Conservation (phyloP, 2,329 filamentous ascomycete species). For the Phaeoacremonium minimum region DNA sequence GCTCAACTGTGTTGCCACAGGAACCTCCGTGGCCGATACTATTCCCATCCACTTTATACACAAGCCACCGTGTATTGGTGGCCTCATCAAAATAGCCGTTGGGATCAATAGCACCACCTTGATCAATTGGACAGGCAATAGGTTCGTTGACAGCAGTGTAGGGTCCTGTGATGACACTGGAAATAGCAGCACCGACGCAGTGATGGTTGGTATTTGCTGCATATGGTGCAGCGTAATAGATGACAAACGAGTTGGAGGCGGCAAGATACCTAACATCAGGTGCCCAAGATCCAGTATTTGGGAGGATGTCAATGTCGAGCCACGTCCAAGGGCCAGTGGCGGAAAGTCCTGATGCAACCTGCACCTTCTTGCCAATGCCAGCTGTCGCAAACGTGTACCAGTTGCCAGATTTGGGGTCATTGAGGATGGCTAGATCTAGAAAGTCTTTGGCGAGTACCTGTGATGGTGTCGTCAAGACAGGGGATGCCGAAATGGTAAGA, state of each 20-base stretch:
- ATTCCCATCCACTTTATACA: conserved; percentile 52
- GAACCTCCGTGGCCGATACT: conserved; percentile 24
- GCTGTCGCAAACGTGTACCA: conserved; percentile 49
- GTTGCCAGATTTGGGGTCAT: conserved; percentile 25
- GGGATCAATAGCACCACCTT: conserved; percentile 46
- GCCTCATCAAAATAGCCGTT: conserved; percentile 41
- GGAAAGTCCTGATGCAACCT: conserved; percentile 40
- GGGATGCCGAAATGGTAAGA: too few species aligned
- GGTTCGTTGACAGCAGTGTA: conserved; percentile 29
- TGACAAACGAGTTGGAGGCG: conserved; percentile 32
- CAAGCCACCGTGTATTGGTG: conserved; percentile 36
- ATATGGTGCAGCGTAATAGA: conserved; percentile 42
- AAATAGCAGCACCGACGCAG: conserved; percentile 40
- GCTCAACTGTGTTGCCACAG: conserved; percentile 23
- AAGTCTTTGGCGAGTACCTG: conserved; percentile 25
- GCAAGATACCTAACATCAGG: conserved; percentile 42
- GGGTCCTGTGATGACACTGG: conserved; percentile 29
- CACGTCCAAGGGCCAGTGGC: conserved; percentile 29
- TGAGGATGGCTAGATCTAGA: conserved; percentile 39
- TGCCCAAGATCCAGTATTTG: conserved; percentile 38
- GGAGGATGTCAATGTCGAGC: conserved; percentile 38
- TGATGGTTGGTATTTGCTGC: conserved; percentile 23
- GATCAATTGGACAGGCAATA: conserved; percentile 34
- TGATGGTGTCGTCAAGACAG: too few species aligned
- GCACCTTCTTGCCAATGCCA: conserved; percentile 34